Conservation (phyloP, 768 basidiomycete species). For the Boletus fagicola region DNA sequence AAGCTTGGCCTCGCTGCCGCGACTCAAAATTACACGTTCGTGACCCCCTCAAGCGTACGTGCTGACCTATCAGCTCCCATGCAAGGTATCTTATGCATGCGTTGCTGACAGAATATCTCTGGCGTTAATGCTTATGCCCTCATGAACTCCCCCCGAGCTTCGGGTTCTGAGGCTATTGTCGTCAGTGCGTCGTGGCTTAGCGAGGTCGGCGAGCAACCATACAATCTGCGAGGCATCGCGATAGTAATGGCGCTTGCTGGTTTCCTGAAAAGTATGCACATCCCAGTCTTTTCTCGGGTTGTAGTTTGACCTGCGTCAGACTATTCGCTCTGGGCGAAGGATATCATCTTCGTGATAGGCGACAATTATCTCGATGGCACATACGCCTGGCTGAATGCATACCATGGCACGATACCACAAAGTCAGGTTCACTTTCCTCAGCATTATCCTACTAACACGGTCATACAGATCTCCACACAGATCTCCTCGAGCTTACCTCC, state of each 20-base stretch:
- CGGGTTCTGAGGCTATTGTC: slow-evolving; percentile 91
- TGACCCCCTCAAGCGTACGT: slow-evolving; percentile 48
- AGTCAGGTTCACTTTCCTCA: slow-evolving; percentile 45
- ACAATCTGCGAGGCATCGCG: slow-evolving; percentile 85
- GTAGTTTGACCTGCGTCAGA: slow-evolving; percentile 40
- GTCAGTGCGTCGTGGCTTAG: slow-evolving; percentile 91
- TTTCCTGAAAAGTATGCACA: slow-evolving; percentile 71
- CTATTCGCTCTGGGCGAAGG: slow-evolving; percentile 93
- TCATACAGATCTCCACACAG: slow-evolving; percentile 58
- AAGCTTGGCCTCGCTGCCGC: slow-evolving; percentile 71
- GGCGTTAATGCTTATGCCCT: slow-evolving; percentile 86
- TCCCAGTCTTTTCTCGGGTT: background rate
- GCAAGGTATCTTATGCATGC: background rate
- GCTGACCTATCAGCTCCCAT: background rate
- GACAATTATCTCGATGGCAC: slow-evolving; percentile 89
- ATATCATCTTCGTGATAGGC: slow-evolving; percentile 84
- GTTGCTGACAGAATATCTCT: slow-evolving; percentile 41
- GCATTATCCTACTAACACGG: background rate
- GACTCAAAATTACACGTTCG: slow-evolving; percentile 66
- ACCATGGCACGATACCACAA: slow-evolving; percentile 66
- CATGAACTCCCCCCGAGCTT: slow-evolving; percentile 79
- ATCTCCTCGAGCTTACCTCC: slow-evolving; percentile 61
- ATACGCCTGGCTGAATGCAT: slow-evolving; percentile 87
- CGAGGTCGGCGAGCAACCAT: slow-evolving; percentile 49
- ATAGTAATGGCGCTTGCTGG: slow-evolving; percentile 81